Percentiles rank a stretch among this genome's conserved stretches.
These are phyloP conservation scores for Aphanocladium album DNA, from an alignment of 2,329 filamentous ascomycete species.

Conservation along the genomic window DNA sequence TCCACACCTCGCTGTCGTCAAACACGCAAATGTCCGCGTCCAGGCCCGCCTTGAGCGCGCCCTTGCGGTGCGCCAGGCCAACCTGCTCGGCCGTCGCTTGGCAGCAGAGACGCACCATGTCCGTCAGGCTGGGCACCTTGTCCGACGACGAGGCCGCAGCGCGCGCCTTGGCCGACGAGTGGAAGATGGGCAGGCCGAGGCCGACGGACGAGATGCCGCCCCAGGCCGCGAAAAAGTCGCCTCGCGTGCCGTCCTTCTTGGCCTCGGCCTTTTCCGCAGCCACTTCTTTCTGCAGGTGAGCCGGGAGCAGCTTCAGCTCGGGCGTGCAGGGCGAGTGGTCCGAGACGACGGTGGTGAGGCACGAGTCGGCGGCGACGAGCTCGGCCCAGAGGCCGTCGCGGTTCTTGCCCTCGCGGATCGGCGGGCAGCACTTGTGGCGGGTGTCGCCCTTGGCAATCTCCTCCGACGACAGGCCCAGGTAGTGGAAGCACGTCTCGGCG, in stretches of 20 bases:
- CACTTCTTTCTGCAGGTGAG: constrained; percentile 44
- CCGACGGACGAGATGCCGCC: constrained; percentile 94
- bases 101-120: constrained; percentile 82
- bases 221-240: constrained; percentile 96
- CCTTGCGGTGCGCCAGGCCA: constrained; percentile 74
- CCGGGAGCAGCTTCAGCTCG: constrained; percentile 81
- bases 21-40: constrained; percentile 92
- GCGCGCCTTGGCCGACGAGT: constrained; percentile 67
- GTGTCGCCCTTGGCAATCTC: constrained; percentile 80
- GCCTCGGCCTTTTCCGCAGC: constrained; percentile 30
- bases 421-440: constrained; percentile 90
- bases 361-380: constrained; percentile 63
- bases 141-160: constrained; percentile 34
- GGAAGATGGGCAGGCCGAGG: constrained; percentile 83
- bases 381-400: constrained; percentile 86
- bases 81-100: constrained; percentile 85
- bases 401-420: constrained; percentile 76
- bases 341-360: constrained; percentile 86
- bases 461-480: constrained; percentile 79
- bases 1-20: constrained; percentile 76
- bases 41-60: constrained; percentile 69
- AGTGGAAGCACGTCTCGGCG: constrained; percentile 94
- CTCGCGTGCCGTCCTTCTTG: constrained; percentile 29
- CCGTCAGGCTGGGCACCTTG: constrained; percentile 53
- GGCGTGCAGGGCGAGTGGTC: constrained; percentile 97